These are phyloP conservation scores for Naganishia vishniacii DNA, from an alignment of 768 basidiomycete species.

Conservation along the genomic window DNA sequence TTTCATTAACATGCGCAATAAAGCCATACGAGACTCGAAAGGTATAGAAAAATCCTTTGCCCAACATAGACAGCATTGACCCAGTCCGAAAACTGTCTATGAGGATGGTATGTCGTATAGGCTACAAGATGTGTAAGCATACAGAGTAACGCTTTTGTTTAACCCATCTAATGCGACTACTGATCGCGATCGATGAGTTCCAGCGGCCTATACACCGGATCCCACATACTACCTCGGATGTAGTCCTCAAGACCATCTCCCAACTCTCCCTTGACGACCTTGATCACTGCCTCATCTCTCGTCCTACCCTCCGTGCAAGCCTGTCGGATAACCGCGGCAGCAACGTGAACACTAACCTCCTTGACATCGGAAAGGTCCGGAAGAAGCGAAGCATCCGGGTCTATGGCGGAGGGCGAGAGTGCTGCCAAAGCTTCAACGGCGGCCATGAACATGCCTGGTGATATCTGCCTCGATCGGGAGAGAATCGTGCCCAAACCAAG, in stretches of 20 bases:
- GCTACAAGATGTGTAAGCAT: slow-evolving; percentile 3
- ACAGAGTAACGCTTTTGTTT: slow-evolving; percentile 7
- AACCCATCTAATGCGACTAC: neutral
- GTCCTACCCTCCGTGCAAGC: slow-evolving; percentile 69
- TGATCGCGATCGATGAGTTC: slow-evolving; percentile 35
- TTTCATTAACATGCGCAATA: no score
- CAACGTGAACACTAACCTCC: slow-evolving; percentile 67
- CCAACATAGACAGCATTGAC: no score
- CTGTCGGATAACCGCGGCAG: slow-evolving; percentile 71
- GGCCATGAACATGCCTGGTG: slow-evolving; percentile 79
- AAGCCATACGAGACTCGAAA: no score
- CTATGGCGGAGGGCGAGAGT: slow-evolving; percentile 67
- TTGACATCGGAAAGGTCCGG: slow-evolving; percentile 74
- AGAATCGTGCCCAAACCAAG: slow-evolving; percentile 76
- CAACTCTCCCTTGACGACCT: slow-evolving; percentile 40
- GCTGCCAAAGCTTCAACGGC: slow-evolving; percentile 69
- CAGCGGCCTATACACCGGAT: slow-evolving; percentile 50
- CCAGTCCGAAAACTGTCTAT: no score
- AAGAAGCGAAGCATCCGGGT: slow-evolving; percentile 66
- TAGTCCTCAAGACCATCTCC: slow-evolving; percentile 40
- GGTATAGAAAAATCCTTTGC: no score
- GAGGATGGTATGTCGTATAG: neutral
- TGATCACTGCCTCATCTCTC: slow-evolving; percentile 45
- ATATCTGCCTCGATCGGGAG: slow-evolving; percentile 60
- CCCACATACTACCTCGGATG: slow-evolving; percentile 54